Evolutionary conservation across 306 rosid genomes (phyloP).

Genomic region (Mimosa pudica): DNA sequence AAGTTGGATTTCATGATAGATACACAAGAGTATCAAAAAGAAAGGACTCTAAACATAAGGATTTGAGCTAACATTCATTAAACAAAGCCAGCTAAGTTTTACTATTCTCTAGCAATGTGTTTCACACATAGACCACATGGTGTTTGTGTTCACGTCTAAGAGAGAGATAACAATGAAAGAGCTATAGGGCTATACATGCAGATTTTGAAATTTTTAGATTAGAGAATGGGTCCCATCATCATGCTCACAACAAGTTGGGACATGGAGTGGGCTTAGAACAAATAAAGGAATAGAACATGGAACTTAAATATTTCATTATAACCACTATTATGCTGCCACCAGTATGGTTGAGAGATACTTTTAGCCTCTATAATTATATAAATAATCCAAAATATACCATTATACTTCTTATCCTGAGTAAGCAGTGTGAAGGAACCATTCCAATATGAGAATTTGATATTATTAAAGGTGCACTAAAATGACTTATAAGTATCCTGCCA

Average conservation of each 20-base stretch:
- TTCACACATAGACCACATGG: background rate
- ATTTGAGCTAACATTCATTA: background rate
- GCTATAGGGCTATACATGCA: background rate
- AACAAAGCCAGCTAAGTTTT: background rate
- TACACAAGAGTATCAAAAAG: too few relatives aligned
- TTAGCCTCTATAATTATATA: conserved; percentile 17
- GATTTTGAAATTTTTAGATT: conserved; percentile 23
- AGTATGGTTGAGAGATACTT: conserved; percentile 13
- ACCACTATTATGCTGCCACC: conserved; percentile 25
- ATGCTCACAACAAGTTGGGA: conserved; percentile 51
- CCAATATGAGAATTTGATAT: conserved; percentile 22
- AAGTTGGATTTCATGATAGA: too few relatives aligned
- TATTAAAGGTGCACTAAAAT: conserved; percentile 20
- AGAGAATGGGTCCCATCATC: conserved; percentile 36
- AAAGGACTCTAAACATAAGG: too few relatives aligned
- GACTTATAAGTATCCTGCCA: conserved; percentile 20
- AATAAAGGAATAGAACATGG: conserved; percentile 65
- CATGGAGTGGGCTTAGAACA: conserved; percentile 53
- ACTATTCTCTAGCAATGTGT: background rate
- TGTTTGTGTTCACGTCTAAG: background rate
- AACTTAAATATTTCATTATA: conserved; percentile 38
- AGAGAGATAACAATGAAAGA: background rate
- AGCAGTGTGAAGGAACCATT: conserved; percentile 28
- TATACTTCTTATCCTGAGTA: conserved; percentile 41
- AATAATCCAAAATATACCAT: conserved; percentile 7